Conservation (phyloP, 495 filamentous ascomycete species). For the Tuber melanosporum region DNA sequence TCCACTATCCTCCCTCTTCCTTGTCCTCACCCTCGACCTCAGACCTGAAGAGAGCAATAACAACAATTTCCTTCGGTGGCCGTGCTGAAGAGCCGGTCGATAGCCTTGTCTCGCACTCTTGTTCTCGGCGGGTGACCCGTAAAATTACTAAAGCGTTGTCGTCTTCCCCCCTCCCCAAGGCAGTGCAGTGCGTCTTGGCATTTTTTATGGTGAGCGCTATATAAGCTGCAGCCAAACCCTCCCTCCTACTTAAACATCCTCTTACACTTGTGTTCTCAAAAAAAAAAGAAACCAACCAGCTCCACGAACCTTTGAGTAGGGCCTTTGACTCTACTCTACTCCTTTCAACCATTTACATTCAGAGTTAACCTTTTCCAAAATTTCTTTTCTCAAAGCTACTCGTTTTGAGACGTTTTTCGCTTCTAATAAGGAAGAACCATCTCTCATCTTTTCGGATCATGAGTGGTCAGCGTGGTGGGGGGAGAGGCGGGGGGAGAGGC, state of each 20-base stretch:
- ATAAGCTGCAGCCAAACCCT: neutral
- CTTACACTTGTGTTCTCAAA: neutral
- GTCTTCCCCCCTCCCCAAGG: neutral
- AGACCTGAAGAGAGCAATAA: neutral
- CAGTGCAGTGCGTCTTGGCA: neutral
- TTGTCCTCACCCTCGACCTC: neutral
- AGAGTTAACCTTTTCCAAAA: neutral
- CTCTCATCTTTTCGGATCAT: neutral
- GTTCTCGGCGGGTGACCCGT: neutral
- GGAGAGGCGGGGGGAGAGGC: constrained; percentile 1
- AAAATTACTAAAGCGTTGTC: neutral
- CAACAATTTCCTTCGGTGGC: neutral
- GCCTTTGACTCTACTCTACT: neutral
- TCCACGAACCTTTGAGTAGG: neutral
- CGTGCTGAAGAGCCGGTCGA: neutral
- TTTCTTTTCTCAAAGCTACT: neutral
- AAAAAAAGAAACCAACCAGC: neutral
- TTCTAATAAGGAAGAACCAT: neutral
- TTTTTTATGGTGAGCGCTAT: neutral
- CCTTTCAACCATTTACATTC: neutral
- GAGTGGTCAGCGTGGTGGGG: constrained; percentile 8
- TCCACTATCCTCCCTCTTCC: neutral
- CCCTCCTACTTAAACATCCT: neutral
- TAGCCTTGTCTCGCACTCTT: neutral
- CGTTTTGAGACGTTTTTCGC: neutral